Evolutionary conservation across 495 filamentous ascomycete genomes (phyloP).

Genomic region (Penicillium samsonianum): DNA sequence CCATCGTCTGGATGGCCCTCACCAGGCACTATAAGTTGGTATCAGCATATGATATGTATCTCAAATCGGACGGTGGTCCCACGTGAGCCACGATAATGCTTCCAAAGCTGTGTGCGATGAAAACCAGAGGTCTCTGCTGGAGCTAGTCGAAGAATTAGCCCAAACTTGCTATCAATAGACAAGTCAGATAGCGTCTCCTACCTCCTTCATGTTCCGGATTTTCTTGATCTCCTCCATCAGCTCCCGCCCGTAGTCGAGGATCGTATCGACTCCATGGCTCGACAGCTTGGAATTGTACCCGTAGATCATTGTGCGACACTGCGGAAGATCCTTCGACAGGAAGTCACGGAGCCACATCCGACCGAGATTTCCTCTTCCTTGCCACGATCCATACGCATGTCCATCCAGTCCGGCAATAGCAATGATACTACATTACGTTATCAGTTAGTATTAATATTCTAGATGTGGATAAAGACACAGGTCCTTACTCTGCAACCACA

Average conservation of each 20-base stretch:
- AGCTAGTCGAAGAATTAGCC: slow-evolving; percentile 14
- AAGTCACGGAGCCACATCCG: slow-evolving; percentile 44
- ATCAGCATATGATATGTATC: not conserved
- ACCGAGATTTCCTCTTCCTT: slow-evolving; percentile 23
- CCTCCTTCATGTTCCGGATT: slow-evolving; percentile 20
- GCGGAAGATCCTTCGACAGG: slow-evolving; percentile 32
- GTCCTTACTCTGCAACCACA: slow-evolving; percentile 17
- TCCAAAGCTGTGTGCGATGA: slow-evolving; percentile 38
- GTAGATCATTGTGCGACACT: slow-evolving; percentile 36
- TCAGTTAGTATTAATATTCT: slow-evolving; percentile 6
- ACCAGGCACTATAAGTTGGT: slow-evolving; percentile 27
- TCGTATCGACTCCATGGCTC: slow-evolving; percentile 18
- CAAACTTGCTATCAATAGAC: not conserved
- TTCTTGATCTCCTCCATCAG: slow-evolving; percentile 28
- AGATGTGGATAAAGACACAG: slow-evolving; percentile 5
- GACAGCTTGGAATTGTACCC: slow-evolving; percentile 39
- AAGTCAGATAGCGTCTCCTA: slow-evolving; percentile 4
- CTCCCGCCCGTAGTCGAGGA: slow-evolving; percentile 27
- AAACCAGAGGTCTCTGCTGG: slow-evolving; percentile 27
- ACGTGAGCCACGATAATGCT: slow-evolving; percentile 36
- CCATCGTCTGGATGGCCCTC: slow-evolving; percentile 26
- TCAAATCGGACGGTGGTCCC: slow-evolving; percentile 1
- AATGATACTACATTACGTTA: slow-evolving; percentile 26
- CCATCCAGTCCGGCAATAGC: slow-evolving; percentile 29
- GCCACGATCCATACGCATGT: slow-evolving; percentile 35